A percentile compares a stretch with the other conserved stretches of the same genome.
Conservation (phyloP, 257 asterid species). For the Phtheirospermum japonicum region DNA sequence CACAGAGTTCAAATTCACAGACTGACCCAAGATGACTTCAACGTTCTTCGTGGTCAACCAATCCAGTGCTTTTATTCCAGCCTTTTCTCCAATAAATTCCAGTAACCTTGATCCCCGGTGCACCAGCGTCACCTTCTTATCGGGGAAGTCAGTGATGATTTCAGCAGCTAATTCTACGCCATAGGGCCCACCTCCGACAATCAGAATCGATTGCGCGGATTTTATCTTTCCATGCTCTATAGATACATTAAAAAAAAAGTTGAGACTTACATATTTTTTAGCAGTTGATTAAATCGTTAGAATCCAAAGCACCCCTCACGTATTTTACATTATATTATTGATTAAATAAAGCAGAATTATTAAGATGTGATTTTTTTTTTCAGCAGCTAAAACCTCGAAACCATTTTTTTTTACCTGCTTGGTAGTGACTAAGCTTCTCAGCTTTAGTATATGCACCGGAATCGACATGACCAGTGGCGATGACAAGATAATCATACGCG, state of each 20-base stretch:
- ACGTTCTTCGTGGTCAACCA: conserved; percentile 80
- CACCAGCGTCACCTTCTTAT: conserved; percentile 72
- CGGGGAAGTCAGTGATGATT: conserved; percentile 69
- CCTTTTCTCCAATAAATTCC: conserved; percentile 62
- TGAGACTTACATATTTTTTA: too few species aligned
- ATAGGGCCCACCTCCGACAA: conserved; percentile 89
- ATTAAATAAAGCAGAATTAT: too few species aligned
- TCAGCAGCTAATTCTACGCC: conserved; percentile 92
- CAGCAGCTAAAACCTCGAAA: too few species aligned
- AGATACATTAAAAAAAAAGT: too few species aligned
- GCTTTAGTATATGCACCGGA: conserved; percentile 38
- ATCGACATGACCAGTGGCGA: conserved; percentile 77
- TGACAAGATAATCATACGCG: conserved; percentile 74
- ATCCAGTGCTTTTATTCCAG: conserved; percentile 60
- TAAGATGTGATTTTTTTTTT: too few species aligned
- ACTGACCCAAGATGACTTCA: conserved; percentile 65
- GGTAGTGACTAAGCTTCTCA: conserved; percentile 54
- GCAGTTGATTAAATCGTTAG: too few species aligned
- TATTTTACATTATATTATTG: too few species aligned
- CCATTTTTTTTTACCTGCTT: too few species aligned
- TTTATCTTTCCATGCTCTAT: conserved; percentile 71
- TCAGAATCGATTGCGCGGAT: conserved; percentile 55
- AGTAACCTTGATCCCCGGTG: conserved; percentile 71
- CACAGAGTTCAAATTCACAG: conserved; percentile 46
- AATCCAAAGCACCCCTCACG: too few species aligned